Percentiles rank a stretch among this genome's conserved stretches.
Conservation (phyloP, 495 filamentous ascomycete species). For the Coniosporium apollinis region DNA sequence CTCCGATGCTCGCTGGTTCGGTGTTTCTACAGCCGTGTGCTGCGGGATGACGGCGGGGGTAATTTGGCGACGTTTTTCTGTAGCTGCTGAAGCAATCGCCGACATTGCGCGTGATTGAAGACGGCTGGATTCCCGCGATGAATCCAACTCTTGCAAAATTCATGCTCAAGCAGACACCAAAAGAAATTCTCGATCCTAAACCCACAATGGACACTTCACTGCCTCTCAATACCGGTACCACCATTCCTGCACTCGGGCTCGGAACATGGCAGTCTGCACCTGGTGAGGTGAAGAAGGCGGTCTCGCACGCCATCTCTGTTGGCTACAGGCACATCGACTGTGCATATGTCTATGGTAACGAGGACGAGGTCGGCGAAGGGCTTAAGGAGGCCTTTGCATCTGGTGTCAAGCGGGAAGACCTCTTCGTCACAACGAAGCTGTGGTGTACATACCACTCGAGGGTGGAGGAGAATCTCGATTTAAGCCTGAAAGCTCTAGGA, state of each 20-base stretch:
- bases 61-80: too few relatives aligned
- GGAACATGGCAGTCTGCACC: conserved; percentile 57
- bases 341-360: conserved; percentile 28
- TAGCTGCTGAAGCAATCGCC: too few relatives aligned
- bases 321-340: conserved; percentile 26
- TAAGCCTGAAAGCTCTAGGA: conserved; percentile 52
- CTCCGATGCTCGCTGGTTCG: too few relatives aligned
- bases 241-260: conserved; percentile 61
- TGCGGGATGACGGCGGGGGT: too few relatives aligned
- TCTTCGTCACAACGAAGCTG: conserved; percentile 72
- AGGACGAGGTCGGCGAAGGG: conserved; percentile 33
- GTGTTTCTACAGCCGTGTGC: too few relatives aligned
- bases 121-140: too few relatives aligned
- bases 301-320: conserved; percentile 20
- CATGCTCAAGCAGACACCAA: conserved; percentile 18
- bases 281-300: conserved; percentile 34
- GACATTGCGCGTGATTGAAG: too few relatives aligned
- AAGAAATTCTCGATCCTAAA: conserved; percentile 16
- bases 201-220: conserved; percentile 28
- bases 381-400: conserved; percentile 46
- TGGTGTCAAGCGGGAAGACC: conserved; percentile 53
- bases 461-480: conserved; percentile 49
- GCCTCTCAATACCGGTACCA: conserved; percentile 60
- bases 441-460: conserved; percentile 64
- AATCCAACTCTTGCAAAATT: conserved; percentile 19